A percentile compares a stretch with the other conserved stretches of the same genome.
phyloP scores from a whole-genome alignment of 148 eudicot species.

The Gaultheria prostrata region DNA sequence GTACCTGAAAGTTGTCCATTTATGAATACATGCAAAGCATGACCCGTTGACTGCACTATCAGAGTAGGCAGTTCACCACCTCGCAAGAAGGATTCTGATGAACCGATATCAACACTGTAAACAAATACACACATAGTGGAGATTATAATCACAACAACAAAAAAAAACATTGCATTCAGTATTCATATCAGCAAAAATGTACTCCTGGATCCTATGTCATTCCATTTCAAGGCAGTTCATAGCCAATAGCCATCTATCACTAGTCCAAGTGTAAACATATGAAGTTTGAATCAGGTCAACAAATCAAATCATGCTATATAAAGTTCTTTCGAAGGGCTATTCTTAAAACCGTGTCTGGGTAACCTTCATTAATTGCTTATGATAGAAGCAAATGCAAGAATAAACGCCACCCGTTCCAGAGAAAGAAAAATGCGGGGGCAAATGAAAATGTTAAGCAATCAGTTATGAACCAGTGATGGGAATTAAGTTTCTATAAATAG shows the following conservation, averaged over 20 bases:
- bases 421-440: not conserved
- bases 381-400: not conserved
- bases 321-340: not conserved
- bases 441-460: not conserved
- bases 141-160: not conserved
- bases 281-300: not conserved
- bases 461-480: not conserved
- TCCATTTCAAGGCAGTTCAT: not conserved
- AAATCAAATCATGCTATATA: not conserved
- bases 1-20: conserved; percentile 85
- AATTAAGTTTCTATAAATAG: not conserved
- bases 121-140: not conserved
- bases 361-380: not conserved
- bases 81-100: conserved; percentile 69
- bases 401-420: not conserved
- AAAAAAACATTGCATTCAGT: not conserved
- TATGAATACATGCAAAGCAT: conserved; percentile 80
- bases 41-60: conserved; percentile 69
- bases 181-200: not conserved
- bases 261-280: not conserved
- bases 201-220: not conserved
- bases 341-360: not conserved
- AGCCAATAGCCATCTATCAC: not conserved
- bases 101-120: conserved; percentile 64
- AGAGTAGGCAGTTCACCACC: conserved; percentile 79